Percentiles rank a stretch among this genome's conserved stretches.
phyloP scores from a whole-genome alignment of 78 protist genomes.

The Pigoraptor vietnamica region DNA sequence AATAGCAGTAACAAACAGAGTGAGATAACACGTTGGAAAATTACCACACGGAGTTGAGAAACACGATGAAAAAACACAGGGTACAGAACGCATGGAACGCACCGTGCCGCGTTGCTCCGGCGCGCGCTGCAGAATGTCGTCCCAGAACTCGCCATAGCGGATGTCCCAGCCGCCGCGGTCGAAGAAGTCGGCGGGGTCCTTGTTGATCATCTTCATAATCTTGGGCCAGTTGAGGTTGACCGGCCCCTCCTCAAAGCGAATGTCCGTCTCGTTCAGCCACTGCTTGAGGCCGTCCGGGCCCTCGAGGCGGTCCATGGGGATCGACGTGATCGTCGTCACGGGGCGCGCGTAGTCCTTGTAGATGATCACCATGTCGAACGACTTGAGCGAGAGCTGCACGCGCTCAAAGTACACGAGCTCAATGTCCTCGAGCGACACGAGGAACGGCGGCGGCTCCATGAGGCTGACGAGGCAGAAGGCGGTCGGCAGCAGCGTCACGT shows the following conservation, averaged over 20 bases:
- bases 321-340: background rate
- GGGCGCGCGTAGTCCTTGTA: conserved; percentile 70
- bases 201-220: conserved; percentile 58
- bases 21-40: background rate
- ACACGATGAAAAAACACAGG: background rate
- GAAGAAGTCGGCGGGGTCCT: conserved; percentile 54
- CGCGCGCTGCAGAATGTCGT: conserved; percentile 22
- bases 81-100: background rate
- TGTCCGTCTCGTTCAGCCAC: conserved; percentile 79
- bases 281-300: conserved; percentile 56
- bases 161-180: conserved; percentile 82
- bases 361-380: conserved; percentile 87
- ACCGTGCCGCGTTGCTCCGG: conserved; percentile 15
- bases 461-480: conserved; percentile 70
- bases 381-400: conserved; percentile 57
- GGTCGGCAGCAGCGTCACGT: conserved; percentile 69
- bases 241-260: conserved; percentile 69
- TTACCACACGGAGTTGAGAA: background rate
- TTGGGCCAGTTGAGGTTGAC: conserved; percentile 65
- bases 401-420: conserved; percentile 91
- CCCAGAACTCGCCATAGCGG: conserved; percentile 37
- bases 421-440: conserved; percentile 76
- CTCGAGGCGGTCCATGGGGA: conserved; percentile 47
- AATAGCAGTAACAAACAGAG: background rate
- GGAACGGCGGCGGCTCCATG: conserved; percentile 77